A percentile compares a stretch with the other conserved stretches of the same genome.
Evolutionary conservation across 805 yeast genomes (phyloP).

Genomic region (Debaryomyces tyrocola): DNA sequence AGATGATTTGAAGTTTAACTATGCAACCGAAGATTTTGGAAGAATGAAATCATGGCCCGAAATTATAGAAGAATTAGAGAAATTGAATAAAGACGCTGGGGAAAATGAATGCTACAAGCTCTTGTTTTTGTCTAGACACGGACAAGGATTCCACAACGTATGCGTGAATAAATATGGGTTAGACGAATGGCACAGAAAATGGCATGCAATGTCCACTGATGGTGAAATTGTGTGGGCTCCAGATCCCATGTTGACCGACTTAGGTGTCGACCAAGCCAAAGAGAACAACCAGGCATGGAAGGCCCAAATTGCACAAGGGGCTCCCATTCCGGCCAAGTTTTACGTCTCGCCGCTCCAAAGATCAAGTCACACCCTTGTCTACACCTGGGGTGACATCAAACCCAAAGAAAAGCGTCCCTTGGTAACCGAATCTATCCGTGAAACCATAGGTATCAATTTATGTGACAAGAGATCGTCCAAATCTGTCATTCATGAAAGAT

Average conservation of each 20-base stretch:
- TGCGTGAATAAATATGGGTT: conserved; percentile 55
- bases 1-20: conserved; percentile 48
- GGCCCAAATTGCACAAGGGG: conserved; percentile 43
- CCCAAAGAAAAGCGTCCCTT: conserved; percentile 24
- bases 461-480: conserved; percentile 58
- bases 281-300: conserved; percentile 46
- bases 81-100: conserved; percentile 34
- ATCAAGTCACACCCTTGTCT: conserved; percentile 54
- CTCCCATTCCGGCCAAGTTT: conserved; percentile 55
- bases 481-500: conserved; percentile 36
- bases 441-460: conserved; percentile 57
- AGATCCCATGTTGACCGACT: conserved; percentile 57
- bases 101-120: conserved; percentile 47
- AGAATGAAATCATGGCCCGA: conserved; percentile 41
- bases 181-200: conserved; percentile 56
- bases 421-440: conserved; percentile 50
- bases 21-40: conserved; percentile 46
- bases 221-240: conserved; percentile 59
- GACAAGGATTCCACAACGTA: conserved; percentile 67
- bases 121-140: conserved; percentile 62
- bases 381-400: conserved; percentile 50
- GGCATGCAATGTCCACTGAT: conserved; percentile 53
- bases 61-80: conserved; percentile 27
- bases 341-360: conserved; percentile 67
- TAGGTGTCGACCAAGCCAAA: conserved; percentile 57